These are phyloP conservation scores for Maudiozyma saulgeensis DNA, from an alignment of 805 yeast genomes.

Conservation along the genomic window DNA sequence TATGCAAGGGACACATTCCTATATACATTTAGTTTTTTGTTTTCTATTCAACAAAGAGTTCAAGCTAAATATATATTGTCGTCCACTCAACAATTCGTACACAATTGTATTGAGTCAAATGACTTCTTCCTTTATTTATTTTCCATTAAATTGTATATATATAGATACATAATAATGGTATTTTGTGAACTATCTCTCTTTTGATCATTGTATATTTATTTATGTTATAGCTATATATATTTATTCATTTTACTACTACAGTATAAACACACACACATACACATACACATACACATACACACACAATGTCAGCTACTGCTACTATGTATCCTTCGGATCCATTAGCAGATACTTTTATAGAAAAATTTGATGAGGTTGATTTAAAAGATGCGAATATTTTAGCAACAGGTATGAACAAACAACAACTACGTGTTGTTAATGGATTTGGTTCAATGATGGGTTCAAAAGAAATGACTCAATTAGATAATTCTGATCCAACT, in stretches of 20 bases:
- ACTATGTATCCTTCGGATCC: not conserved
- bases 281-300: not conserved
- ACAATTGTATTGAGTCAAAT: no score
- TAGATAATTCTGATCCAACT: constrained; percentile 23
- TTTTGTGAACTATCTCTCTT: not conserved
- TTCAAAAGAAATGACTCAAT: constrained; percentile 55
- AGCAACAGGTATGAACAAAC: constrained; percentile 74
- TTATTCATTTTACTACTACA: not conserved
- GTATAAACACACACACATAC: not conserved
- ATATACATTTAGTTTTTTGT: no score
- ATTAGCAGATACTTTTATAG: not conserved
- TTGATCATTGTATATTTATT: not conserved
- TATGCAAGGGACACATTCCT: no score
- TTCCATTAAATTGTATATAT: no score
- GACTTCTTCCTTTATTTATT: no score
- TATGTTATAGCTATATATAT: not conserved
- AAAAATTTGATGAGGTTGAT: constrained; percentile 35
- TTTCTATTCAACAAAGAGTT: no score
- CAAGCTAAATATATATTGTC: no score
- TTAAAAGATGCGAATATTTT: constrained; percentile 63
- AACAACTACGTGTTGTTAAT: constrained; percentile 62
- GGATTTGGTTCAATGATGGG: constrained; percentile 80
- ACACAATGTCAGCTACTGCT: not conserved
- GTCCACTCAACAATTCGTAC: no score
- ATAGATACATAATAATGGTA: no score